These are phyloP conservation scores for Phytomonas sp. DNA, from an alignment of 208 protist genomes.

Conservation along the genomic window DNA sequence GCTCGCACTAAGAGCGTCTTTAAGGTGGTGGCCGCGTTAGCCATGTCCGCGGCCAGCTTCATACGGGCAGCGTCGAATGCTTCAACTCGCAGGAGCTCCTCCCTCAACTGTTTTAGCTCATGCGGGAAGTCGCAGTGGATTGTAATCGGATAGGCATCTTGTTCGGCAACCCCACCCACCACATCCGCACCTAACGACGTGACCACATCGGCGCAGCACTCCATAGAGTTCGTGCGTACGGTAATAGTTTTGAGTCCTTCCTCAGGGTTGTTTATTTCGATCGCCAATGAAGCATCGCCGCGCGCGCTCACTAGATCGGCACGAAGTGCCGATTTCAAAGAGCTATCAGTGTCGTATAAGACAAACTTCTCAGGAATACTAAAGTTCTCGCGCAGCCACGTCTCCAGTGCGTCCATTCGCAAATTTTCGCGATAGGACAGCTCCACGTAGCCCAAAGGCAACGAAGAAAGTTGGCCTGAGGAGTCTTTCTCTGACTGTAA, in stretches of 20 bases:
- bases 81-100: conserved; percentile 69
- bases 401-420: conserved; percentile 21
- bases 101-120: conserved; percentile 47
- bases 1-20: conserved; percentile 87
- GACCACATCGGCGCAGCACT: conserved; percentile 77
- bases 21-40: conserved; percentile 75
- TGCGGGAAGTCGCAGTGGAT: conserved; percentile 69
- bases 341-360: conserved; percentile 23
- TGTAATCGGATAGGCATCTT: conserved; percentile 12
- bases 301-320: conserved; percentile 60
- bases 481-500: conserved; percentile 6
- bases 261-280: conserved; percentile 31
- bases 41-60: conserved; percentile 91
- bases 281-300: conserved; percentile 34
- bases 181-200: conserved; percentile 60
- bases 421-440: conserved; percentile 44
- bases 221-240: conserved; percentile 74
- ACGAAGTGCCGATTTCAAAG: conserved; percentile 19
- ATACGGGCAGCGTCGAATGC: conserved; percentile 79
- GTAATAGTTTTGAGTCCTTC: conserved; percentile 21
- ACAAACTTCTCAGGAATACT: conserved; percentile 16
- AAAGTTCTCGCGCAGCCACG: conserved; percentile 51
- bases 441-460: conserved; percentile 29
- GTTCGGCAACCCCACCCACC: conserved; percentile 22
- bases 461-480: conserved; percentile 13